Evolutionary conservation across 1,284 basidiomycete genomes (phyloP), one percentile per base, ranked within the genome.

Genomic region (Austroboletus olivaceoglutinosus): DNA sequence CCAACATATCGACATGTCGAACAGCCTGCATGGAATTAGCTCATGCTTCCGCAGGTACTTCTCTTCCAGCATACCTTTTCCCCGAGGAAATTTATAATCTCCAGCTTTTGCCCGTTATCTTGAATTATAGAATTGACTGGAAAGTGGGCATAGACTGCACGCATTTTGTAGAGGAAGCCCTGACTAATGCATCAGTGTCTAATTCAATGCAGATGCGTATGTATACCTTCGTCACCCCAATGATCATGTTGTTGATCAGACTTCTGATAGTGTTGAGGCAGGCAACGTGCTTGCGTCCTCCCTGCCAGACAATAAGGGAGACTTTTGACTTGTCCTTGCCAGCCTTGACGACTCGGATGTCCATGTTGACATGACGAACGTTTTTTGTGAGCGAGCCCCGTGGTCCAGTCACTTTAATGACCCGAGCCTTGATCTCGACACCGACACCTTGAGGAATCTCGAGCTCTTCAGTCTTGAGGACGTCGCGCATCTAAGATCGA

Each of bases 151-250:
- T 99, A 99, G 53, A 99, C 97, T 34, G 95, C 82, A 67, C 93
- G 91, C 93, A 98, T 96, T 89, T 99, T 99, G 86, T 99, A 99
- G 69, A 89, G 86, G 88, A 98, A 99, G 58, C 96, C 97, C 88
- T 92, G 60, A 19, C 47, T 36, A 30, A n/a, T 39, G 19, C 21
- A 19, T 52, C 43, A 45, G 10, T 13, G 8, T 53, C 36, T 49
- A 43, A 30, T 54, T 44, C 25, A 30, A 45, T 16, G 23, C 15
- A 43, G 23, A 45, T 34, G 18, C 29, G 33, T 8, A 25, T 6
- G 29, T 40, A 36, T 42, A 47, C 91, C 83, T 94, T 92, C 49
- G 94, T 98, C 56, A 98, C 94, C 63, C 95, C 96, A 64, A 80
- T 95, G 74, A 99, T 85, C 94, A 99, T 94, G 83, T 99, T 99